Conservation (phyloP, 768 basidiomycete genomes). For the Suillus cothurnatus region DNA sequence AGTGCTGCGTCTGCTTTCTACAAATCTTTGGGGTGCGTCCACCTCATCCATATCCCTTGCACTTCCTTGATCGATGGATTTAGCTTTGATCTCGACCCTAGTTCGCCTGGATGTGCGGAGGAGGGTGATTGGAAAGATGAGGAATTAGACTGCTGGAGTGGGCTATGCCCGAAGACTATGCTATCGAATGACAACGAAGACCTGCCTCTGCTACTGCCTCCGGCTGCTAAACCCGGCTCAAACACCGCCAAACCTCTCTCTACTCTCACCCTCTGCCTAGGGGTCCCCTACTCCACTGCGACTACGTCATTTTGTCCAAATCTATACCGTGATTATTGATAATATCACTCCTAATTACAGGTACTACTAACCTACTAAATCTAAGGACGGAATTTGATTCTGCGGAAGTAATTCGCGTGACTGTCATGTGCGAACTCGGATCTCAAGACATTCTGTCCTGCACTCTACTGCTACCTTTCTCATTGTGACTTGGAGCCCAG, state of each 20-base stretch:
- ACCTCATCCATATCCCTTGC: not conserved
- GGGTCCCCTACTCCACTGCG: too few relatives aligned
- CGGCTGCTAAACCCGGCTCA: too few relatives aligned
- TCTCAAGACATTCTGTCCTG: not conserved
- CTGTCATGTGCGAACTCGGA: not conserved
- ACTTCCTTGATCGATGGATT: not conserved
- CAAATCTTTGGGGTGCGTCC: constrained; percentile 49
- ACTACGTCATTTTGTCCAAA: constrained; percentile 44
- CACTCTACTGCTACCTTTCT: not conserved
- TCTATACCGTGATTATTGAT: constrained; percentile 13
- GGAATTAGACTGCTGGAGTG: constrained; percentile 20
- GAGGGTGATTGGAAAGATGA: constrained; percentile 31
- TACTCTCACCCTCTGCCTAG: too few relatives aligned
- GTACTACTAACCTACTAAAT: not conserved
- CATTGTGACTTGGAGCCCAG: not conserved
- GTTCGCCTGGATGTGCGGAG: constrained; percentile 47
- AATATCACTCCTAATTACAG: not conserved
- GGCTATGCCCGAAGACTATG: too few relatives aligned
- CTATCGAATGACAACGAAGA: too few relatives aligned
- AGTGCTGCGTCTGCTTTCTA: constrained; percentile 53
- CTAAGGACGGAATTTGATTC: not conserved
- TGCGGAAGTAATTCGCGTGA: not conserved
- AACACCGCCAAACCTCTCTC: too few relatives aligned
- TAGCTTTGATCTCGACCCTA: constrained; percentile 58
- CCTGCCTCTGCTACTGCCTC: too few relatives aligned